A percentile compares a stretch with the other conserved stretches of the same genome.
phyloP scores from a whole-genome alignment of 495 filamentous ascomycete genomes.

The Penicillium nucicola region DNA sequence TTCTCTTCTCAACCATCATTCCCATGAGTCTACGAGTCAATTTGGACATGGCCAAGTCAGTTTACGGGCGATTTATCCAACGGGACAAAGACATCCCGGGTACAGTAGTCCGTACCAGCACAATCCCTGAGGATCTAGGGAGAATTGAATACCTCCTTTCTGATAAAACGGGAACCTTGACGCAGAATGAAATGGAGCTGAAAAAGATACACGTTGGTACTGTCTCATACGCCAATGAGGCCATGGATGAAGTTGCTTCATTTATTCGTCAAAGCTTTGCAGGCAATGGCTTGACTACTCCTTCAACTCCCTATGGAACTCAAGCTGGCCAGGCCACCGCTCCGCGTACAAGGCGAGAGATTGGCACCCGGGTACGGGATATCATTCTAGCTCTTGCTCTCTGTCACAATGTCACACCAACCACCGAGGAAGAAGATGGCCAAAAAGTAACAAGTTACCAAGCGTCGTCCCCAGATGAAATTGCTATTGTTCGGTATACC shows the following conservation, averaged over 20 bases:
- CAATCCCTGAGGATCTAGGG: conserved; percentile 94
- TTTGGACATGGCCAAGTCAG: conserved; percentile 92
- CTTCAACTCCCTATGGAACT: conserved; percentile 62
- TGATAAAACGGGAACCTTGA: conserved; percentile 96
- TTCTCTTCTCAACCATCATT: conserved; percentile 98
- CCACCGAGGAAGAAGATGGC: conserved; percentile 77
- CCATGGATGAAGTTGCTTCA: conserved; percentile 92
- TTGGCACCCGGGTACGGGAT: conserved; percentile 87
- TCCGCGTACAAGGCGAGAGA: conserved; percentile 84
- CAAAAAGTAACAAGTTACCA: conserved; percentile 82
- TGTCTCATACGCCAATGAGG: conserved; percentile 95
- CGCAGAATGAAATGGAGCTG: conserved; percentile 98
- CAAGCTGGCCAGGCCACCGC: conserved; percentile 56
- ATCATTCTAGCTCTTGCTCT: conserved; percentile 87
- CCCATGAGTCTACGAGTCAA: conserved; percentile 96
- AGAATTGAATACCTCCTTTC: conserved; percentile 94
- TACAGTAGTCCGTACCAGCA: conserved; percentile 92
- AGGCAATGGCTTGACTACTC: conserved; percentile 60
- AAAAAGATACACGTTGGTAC: conserved; percentile 98
- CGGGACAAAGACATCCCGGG: conserved; percentile 82
- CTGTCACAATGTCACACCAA: conserved; percentile 97
- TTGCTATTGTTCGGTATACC: conserved; percentile 95
- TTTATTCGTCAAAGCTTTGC: conserved; percentile 83
- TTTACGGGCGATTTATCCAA: conserved; percentile 95
- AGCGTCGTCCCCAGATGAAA: conserved; percentile 95